A percentile compares a stretch with the other conserved stretches of the same genome.
phyloP scores from a whole-genome alignment of 2,329 filamentous ascomycete genomes.

The Sodiomyces alkalinus region DNA sequence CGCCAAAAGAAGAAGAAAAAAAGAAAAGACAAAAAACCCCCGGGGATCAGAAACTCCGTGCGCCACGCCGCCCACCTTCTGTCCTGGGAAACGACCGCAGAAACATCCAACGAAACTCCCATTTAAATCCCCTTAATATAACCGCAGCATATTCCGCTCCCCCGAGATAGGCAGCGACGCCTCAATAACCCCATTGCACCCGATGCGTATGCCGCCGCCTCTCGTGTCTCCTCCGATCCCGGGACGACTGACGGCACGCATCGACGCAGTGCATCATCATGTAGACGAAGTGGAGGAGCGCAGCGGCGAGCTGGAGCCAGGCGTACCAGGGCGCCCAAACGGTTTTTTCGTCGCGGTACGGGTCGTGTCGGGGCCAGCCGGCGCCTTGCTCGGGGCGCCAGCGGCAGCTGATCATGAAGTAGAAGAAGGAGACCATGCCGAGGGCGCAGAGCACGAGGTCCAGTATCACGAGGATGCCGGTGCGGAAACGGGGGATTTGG shows the following conservation, averaged over 20 bases:
- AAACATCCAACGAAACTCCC: too few species aligned
- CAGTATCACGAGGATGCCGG: constrained; percentile 6
- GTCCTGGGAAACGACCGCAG: too few species aligned
- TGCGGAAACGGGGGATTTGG: constrained; percentile 8
- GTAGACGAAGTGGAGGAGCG: constrained; percentile 8
- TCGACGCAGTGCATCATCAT: constrained; percentile 10
- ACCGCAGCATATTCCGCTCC: too few species aligned
- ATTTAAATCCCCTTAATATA: too few species aligned
- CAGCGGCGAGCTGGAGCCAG: constrained; percentile 10
- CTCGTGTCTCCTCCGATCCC: too few species aligned
- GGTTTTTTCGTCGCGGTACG: constrained; percentile 7
- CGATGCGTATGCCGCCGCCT: too few species aligned
- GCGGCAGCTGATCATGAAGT: constrained; percentile 8
- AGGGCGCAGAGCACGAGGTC: constrained; percentile 8
- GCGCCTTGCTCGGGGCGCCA: constrained; percentile 4
- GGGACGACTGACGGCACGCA: constrained; percentile 3
- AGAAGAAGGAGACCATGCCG: constrained; percentile 9
- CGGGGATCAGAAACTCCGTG: too few species aligned
- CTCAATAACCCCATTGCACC: too few species aligned
- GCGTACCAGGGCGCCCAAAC: constrained; percentile 10
- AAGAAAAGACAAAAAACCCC: too few species aligned
- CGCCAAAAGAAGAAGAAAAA: too few species aligned
- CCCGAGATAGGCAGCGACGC: too few species aligned
- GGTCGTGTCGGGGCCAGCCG: constrained; percentile 5
- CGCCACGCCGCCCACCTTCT: too few species aligned